Percentiles rank a stretch among this genome's conserved stretches.
These are phyloP conservation scores for Penicillium sp. DNA, from an alignment of 2,329 filamentous ascomycete genomes.

Conservation along the genomic window DNA sequence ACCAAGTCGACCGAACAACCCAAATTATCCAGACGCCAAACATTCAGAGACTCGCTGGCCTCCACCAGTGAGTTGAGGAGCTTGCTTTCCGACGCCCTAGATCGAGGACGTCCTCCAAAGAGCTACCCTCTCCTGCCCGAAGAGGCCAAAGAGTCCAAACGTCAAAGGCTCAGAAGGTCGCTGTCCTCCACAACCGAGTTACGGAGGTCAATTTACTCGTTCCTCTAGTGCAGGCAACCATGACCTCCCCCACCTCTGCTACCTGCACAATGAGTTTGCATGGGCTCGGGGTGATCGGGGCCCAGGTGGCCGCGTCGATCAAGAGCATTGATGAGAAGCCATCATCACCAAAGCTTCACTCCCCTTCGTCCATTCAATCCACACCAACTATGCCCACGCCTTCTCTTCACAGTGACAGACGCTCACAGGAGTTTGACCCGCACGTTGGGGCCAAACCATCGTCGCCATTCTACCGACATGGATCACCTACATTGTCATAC, in stretches of 20 bases:
- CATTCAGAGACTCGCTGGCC: conserved; percentile 9
- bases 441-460: conserved; percentile 40
- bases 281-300: conserved; percentile 26
- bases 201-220: conserved; percentile 10
- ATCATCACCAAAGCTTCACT: conserved; percentile 7
- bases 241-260: neutral
- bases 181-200: conserved; percentile 6
- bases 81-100: conserved; percentile 14
- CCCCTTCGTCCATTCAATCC: conserved; percentile 18
- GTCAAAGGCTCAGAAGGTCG: conserved; percentile 9
- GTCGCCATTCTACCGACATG: conserved; percentile 47
- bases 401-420: conserved; percentile 1
- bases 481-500: conserved; percentile 28
- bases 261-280: conserved; percentile 21
- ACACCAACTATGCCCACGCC: conserved; percentile 8
- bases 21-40: conserved; percentile 11
- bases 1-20: conserved; percentile 2
- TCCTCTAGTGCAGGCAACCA: conserved; percentile 6
- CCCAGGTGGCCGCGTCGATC: conserved; percentile 24
- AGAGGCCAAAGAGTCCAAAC: conserved; percentile 9
- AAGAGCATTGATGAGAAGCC: conserved; percentile 23
- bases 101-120: conserved; percentile 2
- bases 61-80: conserved; percentile 1
- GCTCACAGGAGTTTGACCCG: conserved; percentile 37
- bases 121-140: neutral